These are phyloP conservation scores for Coemansia sp. DNA, from an alignment of 192 early-diverging fungal species.

Conservation along the genomic window DNA sequence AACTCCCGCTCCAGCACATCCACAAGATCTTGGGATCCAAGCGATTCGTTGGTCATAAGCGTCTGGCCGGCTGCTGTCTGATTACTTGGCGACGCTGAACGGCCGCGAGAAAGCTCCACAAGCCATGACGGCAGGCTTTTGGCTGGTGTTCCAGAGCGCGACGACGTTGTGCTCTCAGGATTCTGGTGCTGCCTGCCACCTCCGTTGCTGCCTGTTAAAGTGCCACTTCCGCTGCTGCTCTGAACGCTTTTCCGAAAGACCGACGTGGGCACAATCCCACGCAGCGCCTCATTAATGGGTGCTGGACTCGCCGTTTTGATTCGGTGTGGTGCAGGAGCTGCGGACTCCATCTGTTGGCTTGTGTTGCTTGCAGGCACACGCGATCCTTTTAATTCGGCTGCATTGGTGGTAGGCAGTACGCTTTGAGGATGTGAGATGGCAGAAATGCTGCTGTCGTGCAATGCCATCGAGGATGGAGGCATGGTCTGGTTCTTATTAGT, in stretches of 20 bases:
- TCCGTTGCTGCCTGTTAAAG: not conserved
- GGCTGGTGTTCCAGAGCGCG: constrained; percentile 44
- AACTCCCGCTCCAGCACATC: constrained; percentile 46
- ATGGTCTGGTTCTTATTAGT: not conserved
- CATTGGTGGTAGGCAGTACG: not conserved
- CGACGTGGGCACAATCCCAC: constrained; percentile 53
- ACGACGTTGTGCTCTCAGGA: constrained; percentile 26
- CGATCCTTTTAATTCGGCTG: not conserved
- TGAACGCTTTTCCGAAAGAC: constrained; percentile 54
- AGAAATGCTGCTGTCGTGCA: not conserved
- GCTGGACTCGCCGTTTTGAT: constrained; percentile 39
- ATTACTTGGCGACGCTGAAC: constrained; percentile 18
- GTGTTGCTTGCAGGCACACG: not conserved
- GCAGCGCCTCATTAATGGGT: constrained; percentile 49
- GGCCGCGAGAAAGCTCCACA: constrained; percentile 47
- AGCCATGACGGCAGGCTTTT: constrained; percentile 49
- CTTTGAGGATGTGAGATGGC: constrained; percentile 2
- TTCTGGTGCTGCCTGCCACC: constrained; percentile 11
- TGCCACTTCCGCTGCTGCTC: constrained; percentile 4
- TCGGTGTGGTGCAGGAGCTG: constrained; percentile 3
- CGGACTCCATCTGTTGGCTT: no score
- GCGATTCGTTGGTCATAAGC: constrained; percentile 21
- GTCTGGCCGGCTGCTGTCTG: not conserved
- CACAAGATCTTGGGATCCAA: constrained; percentile 37
- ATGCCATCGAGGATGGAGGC: not conserved